Evolutionary conservation across 345 rosid genomes (phyloP).

Genomic region (Geranium rotundifolium): DNA sequence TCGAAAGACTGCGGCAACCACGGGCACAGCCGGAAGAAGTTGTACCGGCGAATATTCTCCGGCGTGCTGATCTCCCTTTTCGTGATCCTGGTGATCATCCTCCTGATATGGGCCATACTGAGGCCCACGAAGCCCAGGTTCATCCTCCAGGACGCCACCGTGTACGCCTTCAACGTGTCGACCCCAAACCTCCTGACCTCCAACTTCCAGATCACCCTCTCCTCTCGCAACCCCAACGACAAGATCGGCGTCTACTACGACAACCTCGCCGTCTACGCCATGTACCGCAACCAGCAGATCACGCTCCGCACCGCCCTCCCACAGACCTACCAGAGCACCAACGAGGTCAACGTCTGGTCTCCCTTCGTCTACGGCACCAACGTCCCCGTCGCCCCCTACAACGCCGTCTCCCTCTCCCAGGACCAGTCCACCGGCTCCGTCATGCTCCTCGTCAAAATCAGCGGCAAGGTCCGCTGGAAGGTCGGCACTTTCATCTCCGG

Average conservation of each 20-base stretch:
- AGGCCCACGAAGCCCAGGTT: constrained; percentile 74
- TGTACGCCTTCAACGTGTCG: constrained; percentile 71
- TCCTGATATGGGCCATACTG: constrained; percentile 78
- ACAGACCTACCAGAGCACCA: constrained; percentile 44
- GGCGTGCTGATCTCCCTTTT: constrained; percentile 44
- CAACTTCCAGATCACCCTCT: constrained; percentile 66
- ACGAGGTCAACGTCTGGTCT: constrained; percentile 66
- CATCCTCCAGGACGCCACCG: constrained; percentile 86
- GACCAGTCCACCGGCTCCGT: constrained; percentile 49
- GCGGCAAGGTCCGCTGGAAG: constrained; percentile 85
- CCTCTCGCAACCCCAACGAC: constrained; percentile 73
- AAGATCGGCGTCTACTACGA: constrained; percentile 80
- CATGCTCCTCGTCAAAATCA: constrained; percentile 41
- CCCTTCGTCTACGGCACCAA: constrained; percentile 52
- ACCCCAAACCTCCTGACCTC: constrained; percentile 59
- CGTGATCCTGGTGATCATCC: constrained; percentile 40
- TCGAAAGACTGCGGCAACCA: constrained; percentile 23
- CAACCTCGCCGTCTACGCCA: constrained; percentile 55
- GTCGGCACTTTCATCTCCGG: constrained; percentile 55
- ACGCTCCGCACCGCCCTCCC: constrained; percentile 47
- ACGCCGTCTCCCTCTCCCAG: constrained; percentile 29
- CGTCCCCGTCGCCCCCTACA: constrained; percentile 77
- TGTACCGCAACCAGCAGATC: constrained; percentile 67
- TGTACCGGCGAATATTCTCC: constrained; percentile 23
- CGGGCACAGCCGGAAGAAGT: constrained; percentile 21